Evolutionary conservation across 768 basidiomycete genomes (phyloP).

Genomic region (Xerocomus spinulosus): DNA sequence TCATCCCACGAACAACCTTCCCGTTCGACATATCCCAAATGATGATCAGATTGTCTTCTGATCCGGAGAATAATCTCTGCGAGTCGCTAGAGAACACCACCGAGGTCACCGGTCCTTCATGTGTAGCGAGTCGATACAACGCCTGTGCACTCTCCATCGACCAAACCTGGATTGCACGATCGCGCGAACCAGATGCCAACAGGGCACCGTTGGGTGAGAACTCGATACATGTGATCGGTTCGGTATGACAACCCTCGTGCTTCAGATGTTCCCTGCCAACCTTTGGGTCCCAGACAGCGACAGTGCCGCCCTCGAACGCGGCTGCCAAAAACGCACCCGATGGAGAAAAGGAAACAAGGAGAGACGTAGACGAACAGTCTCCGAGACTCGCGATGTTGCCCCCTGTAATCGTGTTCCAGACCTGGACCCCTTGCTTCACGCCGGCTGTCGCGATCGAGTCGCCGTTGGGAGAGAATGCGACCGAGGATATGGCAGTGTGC

Average conservation of each 20-base stretch:
- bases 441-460: slow-evolving; percentile 15
- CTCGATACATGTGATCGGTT: slow-evolving; percentile 16
- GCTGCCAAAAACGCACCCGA: slow-evolving; percentile 19
- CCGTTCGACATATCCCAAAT: slow-evolving; percentile 20
- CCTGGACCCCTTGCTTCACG: slow-evolving; percentile 14
- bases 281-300: slow-evolving; percentile 19
- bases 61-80: slow-evolving; percentile 17
- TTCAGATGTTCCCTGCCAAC: slow-evolving; percentile 16
- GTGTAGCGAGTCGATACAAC: slow-evolving; percentile 8
- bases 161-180: slow-evolving; percentile 21
- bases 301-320: slow-evolving; percentile 14
- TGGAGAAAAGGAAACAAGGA: slow-evolving; percentile 16
- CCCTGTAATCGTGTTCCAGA: slow-evolving; percentile 20
- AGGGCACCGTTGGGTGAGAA: slow-evolving; percentile 14
- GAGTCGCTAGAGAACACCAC: slow-evolving; percentile 23
- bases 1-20: slow-evolving; percentile 13
- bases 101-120: slow-evolving; percentile 14
- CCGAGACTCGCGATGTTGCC: slow-evolving; percentile 19
- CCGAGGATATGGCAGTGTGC: slow-evolving; percentile 6
- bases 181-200: slow-evolving; percentile 18
- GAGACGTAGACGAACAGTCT: slow-evolving; percentile 2
- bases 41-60: slow-evolving; percentile 18
- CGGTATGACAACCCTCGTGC: slow-evolving; percentile 8
- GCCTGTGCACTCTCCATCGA: slow-evolving; percentile 9
- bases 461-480: slow-evolving; percentile 13